These are phyloP conservation scores for Colletotrichum horii DNA, from an alignment of 2,329 filamentous ascomycete genomes.

Conservation along the genomic window DNA sequence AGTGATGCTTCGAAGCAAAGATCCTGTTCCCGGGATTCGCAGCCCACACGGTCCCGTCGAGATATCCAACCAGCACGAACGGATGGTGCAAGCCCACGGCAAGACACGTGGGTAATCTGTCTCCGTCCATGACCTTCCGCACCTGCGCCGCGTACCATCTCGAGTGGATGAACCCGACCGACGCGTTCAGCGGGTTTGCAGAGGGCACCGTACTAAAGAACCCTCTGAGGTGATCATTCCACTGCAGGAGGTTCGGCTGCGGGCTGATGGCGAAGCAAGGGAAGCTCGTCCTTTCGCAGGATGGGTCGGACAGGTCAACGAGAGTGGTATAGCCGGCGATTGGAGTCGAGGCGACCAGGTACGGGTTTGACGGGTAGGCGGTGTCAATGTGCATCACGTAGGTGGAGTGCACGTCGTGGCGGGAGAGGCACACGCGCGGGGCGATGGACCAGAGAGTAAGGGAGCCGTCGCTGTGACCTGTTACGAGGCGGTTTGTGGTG, in stretches of 20 bases:
- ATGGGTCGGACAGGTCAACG: constrained; percentile 58
- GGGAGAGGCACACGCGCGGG: constrained; percentile 53
- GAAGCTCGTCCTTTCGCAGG: constrained; percentile 58
- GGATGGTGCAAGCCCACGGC: constrained; percentile 57
- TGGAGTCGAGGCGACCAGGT: constrained; percentile 59
- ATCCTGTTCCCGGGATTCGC: constrained; percentile 50
- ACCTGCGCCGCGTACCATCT: constrained; percentile 57
- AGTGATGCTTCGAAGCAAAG: constrained; percentile 41
- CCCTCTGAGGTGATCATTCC: constrained; percentile 60
- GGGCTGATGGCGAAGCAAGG: constrained; percentile 55
- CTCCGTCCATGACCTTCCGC: constrained; percentile 55
- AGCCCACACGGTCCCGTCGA: constrained; percentile 59
- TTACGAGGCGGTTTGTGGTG: constrained; percentile 57
- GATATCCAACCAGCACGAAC: constrained; percentile 56
- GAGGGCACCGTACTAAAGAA: constrained; percentile 59
- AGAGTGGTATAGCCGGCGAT: constrained; percentile 59
- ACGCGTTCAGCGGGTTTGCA: constrained; percentile 56
- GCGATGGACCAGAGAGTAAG: constrained; percentile 61
- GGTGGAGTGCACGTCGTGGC: constrained; percentile 59
- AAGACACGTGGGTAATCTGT: constrained; percentile 56
- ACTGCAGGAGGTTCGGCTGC: constrained; percentile 58
- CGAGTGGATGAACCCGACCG: constrained; percentile 55
- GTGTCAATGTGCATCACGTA: constrained; percentile 60
- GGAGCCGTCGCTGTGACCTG: constrained; percentile 63
- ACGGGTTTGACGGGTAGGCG: constrained; percentile 61